A percentile compares a stretch with the other conserved stretches of the same genome.
Conservation (phyloP, 2,329 filamentous ascomycete species). For the Botryotinia globosa region DNA sequence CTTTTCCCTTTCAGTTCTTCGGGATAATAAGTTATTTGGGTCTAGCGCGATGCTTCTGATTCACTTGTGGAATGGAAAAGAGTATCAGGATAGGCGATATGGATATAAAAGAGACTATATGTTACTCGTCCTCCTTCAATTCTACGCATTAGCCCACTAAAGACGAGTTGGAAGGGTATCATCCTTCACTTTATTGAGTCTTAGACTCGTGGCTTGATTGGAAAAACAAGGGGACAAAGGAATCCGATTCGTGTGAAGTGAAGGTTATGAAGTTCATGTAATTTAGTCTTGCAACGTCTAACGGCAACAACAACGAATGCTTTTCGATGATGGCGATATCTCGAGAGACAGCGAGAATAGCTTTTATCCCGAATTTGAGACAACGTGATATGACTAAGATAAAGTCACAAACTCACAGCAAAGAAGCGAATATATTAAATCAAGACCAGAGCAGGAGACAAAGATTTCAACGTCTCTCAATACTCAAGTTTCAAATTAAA, state of each 20-base stretch:
- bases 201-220: too few species aligned
- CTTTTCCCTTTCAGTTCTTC: too few species aligned
- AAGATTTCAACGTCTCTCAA: background rate
- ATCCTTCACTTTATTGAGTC: too few species aligned
- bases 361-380: too few species aligned
- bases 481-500: background rate
- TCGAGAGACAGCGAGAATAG: background rate
- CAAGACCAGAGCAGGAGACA: background rate
- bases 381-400: too few species aligned
- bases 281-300: background rate
- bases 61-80: background rate
- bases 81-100: too few species aligned
- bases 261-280: background rate
- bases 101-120: background rate
- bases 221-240: too few species aligned
- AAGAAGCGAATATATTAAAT: background rate
- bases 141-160: background rate
- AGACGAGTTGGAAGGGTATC: background rate
- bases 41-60: too few species aligned
- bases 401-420: too few species aligned
- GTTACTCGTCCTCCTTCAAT: background rate
- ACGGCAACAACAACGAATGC: background rate
- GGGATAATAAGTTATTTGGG: too few species aligned
- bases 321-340: background rate
- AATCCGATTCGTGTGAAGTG: background rate